phyloP scores from a whole-genome alignment of 768 basidiomycete genomes.

The Mycena galopus region DNA sequence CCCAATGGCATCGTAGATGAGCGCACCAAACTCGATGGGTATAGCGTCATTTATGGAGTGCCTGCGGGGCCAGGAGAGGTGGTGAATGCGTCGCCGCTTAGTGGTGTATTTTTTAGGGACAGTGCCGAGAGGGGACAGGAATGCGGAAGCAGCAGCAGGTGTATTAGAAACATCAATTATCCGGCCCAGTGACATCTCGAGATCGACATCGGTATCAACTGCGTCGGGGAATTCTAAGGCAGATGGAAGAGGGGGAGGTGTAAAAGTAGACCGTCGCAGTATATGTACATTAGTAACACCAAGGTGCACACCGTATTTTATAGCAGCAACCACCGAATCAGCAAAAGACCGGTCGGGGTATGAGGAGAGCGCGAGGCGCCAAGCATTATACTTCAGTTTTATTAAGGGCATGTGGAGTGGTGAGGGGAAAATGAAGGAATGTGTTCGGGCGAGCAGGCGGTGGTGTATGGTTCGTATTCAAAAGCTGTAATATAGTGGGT shows the following conservation, averaged over 20 bases:
- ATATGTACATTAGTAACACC: slow-evolving; percentile 14
- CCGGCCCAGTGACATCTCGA: slow-evolving; percentile 23
- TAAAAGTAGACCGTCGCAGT: background rate
- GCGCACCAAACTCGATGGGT: slow-evolving; percentile 11
- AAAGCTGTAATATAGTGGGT: background rate
- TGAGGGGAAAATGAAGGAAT: slow-evolving; percentile 22
- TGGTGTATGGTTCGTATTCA: background rate
- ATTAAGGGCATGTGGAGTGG: slow-evolving; percentile 16
- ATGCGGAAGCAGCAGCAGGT: slow-evolving; percentile 15
- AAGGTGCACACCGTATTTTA: slow-evolving; percentile 24
- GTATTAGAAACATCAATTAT: slow-evolving; percentile 25
- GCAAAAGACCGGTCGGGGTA: slow-evolving; percentile 28
- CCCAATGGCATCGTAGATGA: slow-evolving; percentile 27
- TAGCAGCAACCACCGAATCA: slow-evolving; percentile 11
- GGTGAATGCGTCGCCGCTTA: slow-evolving; percentile 34
- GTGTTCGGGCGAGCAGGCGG: slow-evolving; percentile 27
- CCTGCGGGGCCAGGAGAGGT: slow-evolving; percentile 33
- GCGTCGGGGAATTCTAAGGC: slow-evolving; percentile 22
- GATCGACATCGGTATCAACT: slow-evolving; percentile 8
- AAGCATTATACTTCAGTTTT: background rate
- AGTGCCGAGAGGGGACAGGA: slow-evolving; percentile 35
- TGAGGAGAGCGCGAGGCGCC: background rate
- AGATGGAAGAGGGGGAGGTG: slow-evolving; percentile 25
- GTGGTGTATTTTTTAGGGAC: slow-evolving; percentile 34
- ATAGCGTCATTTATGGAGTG: slow-evolving; percentile 37